These are phyloP conservation scores for Beauveria sp. DNA, from an alignment of 2,329 filamentous ascomycete species.

Conservation along the genomic window DNA sequence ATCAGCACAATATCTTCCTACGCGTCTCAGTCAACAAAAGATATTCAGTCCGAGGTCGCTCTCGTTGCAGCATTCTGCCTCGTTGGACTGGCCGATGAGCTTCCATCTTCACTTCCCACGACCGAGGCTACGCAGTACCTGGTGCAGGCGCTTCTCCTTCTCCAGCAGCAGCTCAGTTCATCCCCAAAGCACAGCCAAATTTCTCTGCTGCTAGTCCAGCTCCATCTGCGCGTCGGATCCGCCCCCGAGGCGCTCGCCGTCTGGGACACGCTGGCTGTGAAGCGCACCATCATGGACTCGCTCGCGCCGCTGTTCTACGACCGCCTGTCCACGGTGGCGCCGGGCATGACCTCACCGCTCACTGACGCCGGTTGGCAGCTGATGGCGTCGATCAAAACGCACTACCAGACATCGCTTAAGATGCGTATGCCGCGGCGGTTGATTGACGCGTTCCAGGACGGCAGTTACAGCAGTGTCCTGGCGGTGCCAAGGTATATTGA, in stretches of 20 bases:
- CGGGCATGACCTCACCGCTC: conserved; percentile 27
- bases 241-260: conserved; percentile 37
- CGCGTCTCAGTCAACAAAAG: conserved; percentile 6
- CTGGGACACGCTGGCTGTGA: conserved; percentile 46
- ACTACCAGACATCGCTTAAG: conserved; percentile 40
- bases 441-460: conserved; percentile 40
- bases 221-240: conserved; percentile 45
- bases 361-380: conserved; percentile 28
- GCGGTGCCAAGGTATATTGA: conserved; percentile 38
- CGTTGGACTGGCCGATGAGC: conserved; percentile 20
- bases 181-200: conserved; percentile 39
- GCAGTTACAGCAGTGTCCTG: conserved; percentile 44
- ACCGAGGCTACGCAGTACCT: conserved; percentile 25
- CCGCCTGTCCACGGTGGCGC: conserved; percentile 44
- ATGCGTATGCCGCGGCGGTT: conserved; percentile 35
- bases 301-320: conserved; percentile 49
- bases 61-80: conserved; percentile 29
- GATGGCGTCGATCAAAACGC: conserved; percentile 34
- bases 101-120: background rate
- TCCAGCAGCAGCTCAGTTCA: conserved; percentile 41
- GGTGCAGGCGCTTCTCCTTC: conserved; percentile 40
- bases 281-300: conserved; percentile 50
- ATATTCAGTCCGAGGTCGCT: conserved; percentile 26
- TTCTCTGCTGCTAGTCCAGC: conserved; percentile 42
- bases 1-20: background rate